Evolutionary conservation across 352 stramenopile genomes (phyloP).

Genomic region (Phytopythium montanum): DNA sequence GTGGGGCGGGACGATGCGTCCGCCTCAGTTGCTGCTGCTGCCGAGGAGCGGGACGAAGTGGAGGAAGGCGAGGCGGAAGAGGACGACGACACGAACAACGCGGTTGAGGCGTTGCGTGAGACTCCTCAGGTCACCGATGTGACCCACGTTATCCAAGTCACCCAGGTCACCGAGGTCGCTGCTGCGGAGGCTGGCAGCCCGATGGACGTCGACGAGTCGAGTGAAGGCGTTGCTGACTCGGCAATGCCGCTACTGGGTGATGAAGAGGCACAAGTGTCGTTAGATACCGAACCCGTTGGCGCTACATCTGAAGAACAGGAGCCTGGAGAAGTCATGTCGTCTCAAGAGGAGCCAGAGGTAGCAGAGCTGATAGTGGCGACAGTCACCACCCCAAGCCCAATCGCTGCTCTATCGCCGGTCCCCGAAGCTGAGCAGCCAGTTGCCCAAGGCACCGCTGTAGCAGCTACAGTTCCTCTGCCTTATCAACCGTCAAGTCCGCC

Average conservation of each 20-base stretch:
- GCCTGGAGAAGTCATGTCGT: neutral
- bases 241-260: neutral
- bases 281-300: too few relatives aligned
- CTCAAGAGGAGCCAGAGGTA: neutral
- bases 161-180: too few relatives aligned
- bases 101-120: neutral
- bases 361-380: neutral
- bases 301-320: neutral
- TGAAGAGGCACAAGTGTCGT: neutral
- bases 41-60: neutral
- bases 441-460: neutral
- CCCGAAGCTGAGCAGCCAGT: neutral
- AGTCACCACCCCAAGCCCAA: neutral
- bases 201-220: neutral
- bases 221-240: neutral
- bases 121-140: too few relatives aligned
- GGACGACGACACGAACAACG: neutral
- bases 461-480: neutral
- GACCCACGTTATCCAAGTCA: too few relatives aligned
- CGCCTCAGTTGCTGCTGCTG: neutral
- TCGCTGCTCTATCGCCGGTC: neutral
- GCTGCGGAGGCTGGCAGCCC: neutral
- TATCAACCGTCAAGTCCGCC: neutral
- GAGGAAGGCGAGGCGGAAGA: slow-evolving; percentile 8
- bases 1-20: neutral